These are phyloP conservation scores for Trematosphaeria pertusa DNA, from an alignment of 2,329 filamentous ascomycete species.

Conservation along the genomic window DNA sequence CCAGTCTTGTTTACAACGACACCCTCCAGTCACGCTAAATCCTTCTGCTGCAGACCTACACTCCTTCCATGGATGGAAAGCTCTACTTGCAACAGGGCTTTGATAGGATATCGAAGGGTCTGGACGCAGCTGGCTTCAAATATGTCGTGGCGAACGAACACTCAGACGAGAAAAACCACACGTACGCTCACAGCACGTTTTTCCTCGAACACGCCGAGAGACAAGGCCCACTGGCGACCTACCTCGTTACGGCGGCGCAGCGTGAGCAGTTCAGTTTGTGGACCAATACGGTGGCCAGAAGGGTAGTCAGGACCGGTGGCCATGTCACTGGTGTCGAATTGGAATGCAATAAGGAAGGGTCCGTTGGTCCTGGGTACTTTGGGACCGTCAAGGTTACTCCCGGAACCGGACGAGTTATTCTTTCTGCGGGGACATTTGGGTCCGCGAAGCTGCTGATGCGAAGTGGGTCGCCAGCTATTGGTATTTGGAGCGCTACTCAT, in stretches of 20 bases:
- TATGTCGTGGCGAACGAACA: slow-evolving; percentile 65
- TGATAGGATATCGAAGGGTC: slow-evolving; percentile 64
- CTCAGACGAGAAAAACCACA: slow-evolving; percentile 68
- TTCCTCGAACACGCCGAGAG: slow-evolving; percentile 70
- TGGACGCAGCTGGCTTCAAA: slow-evolving; percentile 66
- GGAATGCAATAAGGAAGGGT: slow-evolving; percentile 57
- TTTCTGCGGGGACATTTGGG: slow-evolving; percentile 71
- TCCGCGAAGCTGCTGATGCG: slow-evolving; percentile 70
- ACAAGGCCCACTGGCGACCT: slow-evolving; percentile 72
- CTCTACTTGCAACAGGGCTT: slow-evolving; percentile 70
- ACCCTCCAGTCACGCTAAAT: no score
- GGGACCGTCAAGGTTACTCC: slow-evolving; percentile 66
- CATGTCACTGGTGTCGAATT: slow-evolving; percentile 70
- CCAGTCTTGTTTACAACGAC: no score
- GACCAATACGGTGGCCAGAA: slow-evolving; percentile 67
- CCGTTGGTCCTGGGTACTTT: slow-evolving; percentile 51
- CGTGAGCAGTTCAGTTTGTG: slow-evolving; percentile 69
- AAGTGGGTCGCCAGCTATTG: slow-evolving; percentile 46
- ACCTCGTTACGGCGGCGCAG: slow-evolving; percentile 65
- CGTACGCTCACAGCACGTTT: slow-evolving; percentile 64
- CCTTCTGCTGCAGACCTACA: slow-evolving; percentile 63
- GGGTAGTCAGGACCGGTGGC: slow-evolving; percentile 67
- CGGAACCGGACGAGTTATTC: slow-evolving; percentile 67
- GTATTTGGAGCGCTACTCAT: not conserved
- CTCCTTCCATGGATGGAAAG: slow-evolving; percentile 68